Percentiles rank a stretch among this genome's conserved stretches.
These are phyloP conservation scores for Sistotremastrum suecicum DNA, from an alignment of 768 basidiomycete genomes.

Conservation along the genomic window DNA sequence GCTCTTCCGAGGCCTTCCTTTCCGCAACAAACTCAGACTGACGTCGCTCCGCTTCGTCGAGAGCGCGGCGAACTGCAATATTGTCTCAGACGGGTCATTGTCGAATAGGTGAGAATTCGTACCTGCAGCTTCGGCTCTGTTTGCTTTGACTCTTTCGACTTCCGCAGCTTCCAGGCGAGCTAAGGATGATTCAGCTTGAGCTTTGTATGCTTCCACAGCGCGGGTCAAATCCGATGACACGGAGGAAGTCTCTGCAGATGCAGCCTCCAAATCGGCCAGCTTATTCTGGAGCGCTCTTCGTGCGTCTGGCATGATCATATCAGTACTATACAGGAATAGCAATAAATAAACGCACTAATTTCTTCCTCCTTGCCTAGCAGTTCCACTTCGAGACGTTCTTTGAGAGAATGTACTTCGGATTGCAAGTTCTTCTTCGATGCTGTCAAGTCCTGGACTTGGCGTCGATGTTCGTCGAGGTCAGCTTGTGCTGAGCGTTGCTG, in stretches of 20 bases:
- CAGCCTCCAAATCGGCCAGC: conserved; percentile 50
- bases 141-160: conserved; percentile 49
- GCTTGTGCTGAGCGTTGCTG: conserved; percentile 51
- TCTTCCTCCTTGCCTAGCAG: conserved; percentile 41
- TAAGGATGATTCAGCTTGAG: conserved; percentile 44
- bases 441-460: conserved; percentile 44
- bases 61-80: conserved; percentile 39
- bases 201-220: conserved; percentile 49
- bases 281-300: conserved; percentile 45
- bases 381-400: conserved; percentile 42
- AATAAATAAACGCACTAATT: conserved; percentile 27
- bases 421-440: conserved; percentile 45
- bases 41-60: conserved; percentile 47
- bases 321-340: not conserved
- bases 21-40: conserved; percentile 37
- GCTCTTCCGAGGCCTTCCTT: conserved; percentile 35
- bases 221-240: conserved; percentile 37
- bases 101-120: conserved; percentile 5
- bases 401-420: conserved; percentile 34
- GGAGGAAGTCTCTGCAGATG: conserved; percentile 41
- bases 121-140: conserved; percentile 54
- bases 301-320: conserved; percentile 24
- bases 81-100: not conserved
- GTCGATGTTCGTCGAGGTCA: conserved; percentile 52
- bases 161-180: conserved; percentile 54